phyloP scores from a whole-genome alignment of 2,329 filamentous ascomycete species.

The Aspergillus fumigatiaffinis region DNA sequence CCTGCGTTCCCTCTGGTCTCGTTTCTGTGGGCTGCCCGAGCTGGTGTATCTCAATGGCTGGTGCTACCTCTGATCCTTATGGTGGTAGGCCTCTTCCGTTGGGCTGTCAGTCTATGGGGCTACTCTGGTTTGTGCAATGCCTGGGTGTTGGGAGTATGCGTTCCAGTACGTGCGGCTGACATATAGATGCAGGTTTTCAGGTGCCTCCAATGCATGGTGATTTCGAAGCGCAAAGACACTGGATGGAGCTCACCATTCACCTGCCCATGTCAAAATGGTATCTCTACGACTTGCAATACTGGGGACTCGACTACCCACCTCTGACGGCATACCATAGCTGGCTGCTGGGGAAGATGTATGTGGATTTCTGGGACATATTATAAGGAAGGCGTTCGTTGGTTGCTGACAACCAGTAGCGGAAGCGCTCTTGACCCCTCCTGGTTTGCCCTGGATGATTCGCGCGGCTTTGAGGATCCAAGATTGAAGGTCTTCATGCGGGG shows the following conservation, averaged over 20 bases:
- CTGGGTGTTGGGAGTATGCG: neutral
- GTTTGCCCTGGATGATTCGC: constrained; percentile 82
- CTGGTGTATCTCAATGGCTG: constrained; percentile 83
- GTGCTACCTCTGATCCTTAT: constrained; percentile 83
- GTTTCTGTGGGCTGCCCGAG: constrained; percentile 90
- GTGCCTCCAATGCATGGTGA: constrained; percentile 91
- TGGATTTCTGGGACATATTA: constrained; percentile 11
- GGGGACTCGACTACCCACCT: constrained; percentile 96
- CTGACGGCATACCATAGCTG: constrained; percentile 98
- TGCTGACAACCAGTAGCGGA: constrained; percentile 51
- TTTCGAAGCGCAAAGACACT: constrained; percentile 96
- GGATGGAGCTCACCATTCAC: constrained; percentile 95
- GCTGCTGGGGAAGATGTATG: constrained; percentile 77
- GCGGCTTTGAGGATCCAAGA: constrained; percentile 70
- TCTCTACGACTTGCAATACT: constrained; percentile 93
- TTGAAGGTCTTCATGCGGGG: constrained; percentile 96
- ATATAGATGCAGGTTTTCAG: constrained; percentile 57
- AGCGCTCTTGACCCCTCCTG: constrained; percentile 72
- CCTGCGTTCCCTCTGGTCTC: constrained; percentile 87
- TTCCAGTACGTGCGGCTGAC: constrained; percentile 7
- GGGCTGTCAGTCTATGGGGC: constrained; percentile 88
- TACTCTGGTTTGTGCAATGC: constrained; percentile 68
- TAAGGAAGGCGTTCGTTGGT: neutral
- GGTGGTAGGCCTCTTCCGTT: constrained; percentile 85
- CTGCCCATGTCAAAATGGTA: constrained; percentile 95